Evolutionary conservation across 2,329 filamentous ascomycete genomes (phyloP).

Genomic region (Colletotrichum tofieldiae): DNA sequence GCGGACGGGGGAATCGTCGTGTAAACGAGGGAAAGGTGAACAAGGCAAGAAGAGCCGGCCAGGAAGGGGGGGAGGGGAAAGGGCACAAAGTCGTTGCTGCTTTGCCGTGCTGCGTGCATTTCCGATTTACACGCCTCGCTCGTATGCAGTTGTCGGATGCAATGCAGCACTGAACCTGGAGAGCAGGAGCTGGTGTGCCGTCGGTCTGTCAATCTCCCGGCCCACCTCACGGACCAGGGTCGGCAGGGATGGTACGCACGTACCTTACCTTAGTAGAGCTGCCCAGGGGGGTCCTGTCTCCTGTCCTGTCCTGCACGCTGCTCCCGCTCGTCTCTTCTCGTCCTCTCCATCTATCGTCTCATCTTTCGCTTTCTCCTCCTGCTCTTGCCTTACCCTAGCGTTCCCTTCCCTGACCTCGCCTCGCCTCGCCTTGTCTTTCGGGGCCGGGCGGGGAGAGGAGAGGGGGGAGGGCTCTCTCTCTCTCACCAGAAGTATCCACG

Average conservation of each 20-base stretch:
- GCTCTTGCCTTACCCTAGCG: neutral
- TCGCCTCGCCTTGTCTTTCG: conserved; percentile 2
- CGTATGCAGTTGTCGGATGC: neutral
- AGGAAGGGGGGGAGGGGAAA: neutral
- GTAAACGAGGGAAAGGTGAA: neutral
- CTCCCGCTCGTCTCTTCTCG: conserved; percentile 1
- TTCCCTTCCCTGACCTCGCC: neutral
- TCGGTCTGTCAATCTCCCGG: conserved; percentile 38
- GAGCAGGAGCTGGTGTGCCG: conserved; percentile 2
- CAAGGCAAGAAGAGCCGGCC: neutral
- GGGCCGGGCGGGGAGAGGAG: no score
- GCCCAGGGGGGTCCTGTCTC: neutral
- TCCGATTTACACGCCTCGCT: neutral
- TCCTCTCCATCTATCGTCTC: conserved; percentile 10
- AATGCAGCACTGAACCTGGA: neutral
- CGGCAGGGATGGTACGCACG: conserved; percentile 23
- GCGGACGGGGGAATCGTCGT: neutral
- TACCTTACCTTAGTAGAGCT: conserved; percentile 34
- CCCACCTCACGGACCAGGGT: conserved; percentile 29
- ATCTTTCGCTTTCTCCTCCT: conserved; percentile 8
- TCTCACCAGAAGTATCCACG: conserved; percentile 11
- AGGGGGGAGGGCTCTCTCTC: neutral
- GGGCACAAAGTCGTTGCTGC: no score
- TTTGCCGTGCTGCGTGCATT: neutral
- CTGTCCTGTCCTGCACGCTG: conserved; percentile 1